Percentiles rank a stretch among this genome's conserved stretches.
These are phyloP conservation scores for Pseudomicrostroma phylloplanum DNA, from an alignment of 1,284 basidiomycete species.

Conservation along the genomic window DNA sequence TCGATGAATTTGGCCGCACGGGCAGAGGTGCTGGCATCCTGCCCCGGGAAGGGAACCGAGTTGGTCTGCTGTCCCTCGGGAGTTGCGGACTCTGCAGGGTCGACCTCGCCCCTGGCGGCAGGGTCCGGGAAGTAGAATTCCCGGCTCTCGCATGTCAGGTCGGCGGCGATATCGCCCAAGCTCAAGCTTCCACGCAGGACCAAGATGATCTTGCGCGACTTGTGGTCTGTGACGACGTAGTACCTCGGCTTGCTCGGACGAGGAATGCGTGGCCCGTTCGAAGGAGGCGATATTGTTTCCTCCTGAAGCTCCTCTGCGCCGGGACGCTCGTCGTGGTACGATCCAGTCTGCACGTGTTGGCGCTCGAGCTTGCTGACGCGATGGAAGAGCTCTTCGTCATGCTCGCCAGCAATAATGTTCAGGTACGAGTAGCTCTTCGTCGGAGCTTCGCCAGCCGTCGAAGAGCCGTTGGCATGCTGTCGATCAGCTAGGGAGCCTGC, in stretches of 20 bases:
- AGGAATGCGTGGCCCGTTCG: slow-evolving; percentile 15
- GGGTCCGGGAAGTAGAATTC: slow-evolving; percentile 15
- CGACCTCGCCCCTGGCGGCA: slow-evolving; percentile 1
- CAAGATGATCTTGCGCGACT: slow-evolving; percentile 32
- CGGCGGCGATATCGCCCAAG: slow-evolving; percentile 45
- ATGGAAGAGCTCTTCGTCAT: slow-evolving; percentile 42
- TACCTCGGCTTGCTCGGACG: slow-evolving; percentile 32
- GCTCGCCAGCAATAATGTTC: slow-evolving; percentile 33
- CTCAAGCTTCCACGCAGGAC: slow-evolving; percentile 43
- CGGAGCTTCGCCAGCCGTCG: neutral
- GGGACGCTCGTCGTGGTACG: neutral
- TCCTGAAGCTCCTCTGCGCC: neutral
- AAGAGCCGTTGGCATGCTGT: neutral
- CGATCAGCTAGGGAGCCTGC: no score
- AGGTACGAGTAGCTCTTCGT: slow-evolving; percentile 22
- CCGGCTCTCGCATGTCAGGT: slow-evolving; percentile 45
- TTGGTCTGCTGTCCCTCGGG: neutral
- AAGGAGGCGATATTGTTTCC: slow-evolving; percentile 1
- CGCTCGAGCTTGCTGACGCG: slow-evolving; percentile 27
- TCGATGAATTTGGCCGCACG: slow-evolving; percentile 3
- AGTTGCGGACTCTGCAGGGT: neutral
- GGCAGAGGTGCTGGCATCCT: neutral
- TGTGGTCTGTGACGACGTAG: slow-evolving; percentile 44
- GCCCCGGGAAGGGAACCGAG: neutral
- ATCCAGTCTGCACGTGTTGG: neutral